phyloP scores from a whole-genome alignment of 192 early-diverging fungal species.

The Coemansia sp. region DNA sequence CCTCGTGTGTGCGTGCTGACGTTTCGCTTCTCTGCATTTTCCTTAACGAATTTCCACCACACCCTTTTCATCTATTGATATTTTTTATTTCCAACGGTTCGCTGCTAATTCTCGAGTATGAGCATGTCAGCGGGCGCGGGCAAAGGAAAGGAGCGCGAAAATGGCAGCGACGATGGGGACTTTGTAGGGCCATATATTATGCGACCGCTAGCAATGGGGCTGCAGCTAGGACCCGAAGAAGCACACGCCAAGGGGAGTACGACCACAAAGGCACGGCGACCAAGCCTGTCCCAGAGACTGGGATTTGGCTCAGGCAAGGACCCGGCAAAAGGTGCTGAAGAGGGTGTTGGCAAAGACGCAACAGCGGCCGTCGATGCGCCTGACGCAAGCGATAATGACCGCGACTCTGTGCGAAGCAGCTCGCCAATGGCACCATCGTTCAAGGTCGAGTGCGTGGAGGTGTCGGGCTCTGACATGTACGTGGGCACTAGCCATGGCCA shows the following conservation, averaged over 20 bases:
- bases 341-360: background rate
- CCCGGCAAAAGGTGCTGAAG: background rate
- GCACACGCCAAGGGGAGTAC: background rate
- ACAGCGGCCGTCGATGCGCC: background rate
- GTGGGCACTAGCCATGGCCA: conserved; percentile 43
- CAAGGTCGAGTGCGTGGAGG: conserved; percentile 39
- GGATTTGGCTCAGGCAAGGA: conserved; percentile 15
- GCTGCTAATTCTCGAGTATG: background rate
- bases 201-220: conserved; percentile 21
- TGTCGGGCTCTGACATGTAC: conserved; percentile 32
- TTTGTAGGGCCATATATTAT: conserved; percentile 20
- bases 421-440: background rate
- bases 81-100: background rate
- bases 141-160: conserved; percentile 4
- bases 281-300: conserved; percentile 45
- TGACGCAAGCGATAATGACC: background rate
- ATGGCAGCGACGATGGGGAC: background rate
- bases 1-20: background rate
- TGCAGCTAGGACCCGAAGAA: conserved; percentile 13
- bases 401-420: background rate
- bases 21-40: background rate
- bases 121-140: background rate
- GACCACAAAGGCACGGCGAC: conserved; percentile 26
- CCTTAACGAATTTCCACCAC: background rate
- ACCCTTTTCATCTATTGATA: background rate